Conservation (phyloP, 345 rosid genomes). For the Citrus medica region DNA sequence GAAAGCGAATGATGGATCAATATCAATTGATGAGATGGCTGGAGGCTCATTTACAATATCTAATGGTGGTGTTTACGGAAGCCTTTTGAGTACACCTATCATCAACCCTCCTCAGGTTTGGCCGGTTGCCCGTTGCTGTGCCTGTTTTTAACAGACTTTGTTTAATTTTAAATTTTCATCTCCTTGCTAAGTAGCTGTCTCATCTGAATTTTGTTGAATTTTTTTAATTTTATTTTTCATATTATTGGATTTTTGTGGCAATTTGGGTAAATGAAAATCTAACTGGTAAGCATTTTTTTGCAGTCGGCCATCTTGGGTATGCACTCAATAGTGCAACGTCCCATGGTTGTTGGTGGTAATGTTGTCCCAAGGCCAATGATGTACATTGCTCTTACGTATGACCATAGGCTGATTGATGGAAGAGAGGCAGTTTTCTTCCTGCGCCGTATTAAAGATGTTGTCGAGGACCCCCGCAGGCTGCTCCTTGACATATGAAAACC, state of each 20-base stretch:
- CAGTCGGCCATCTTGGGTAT: constrained; percentile 94
- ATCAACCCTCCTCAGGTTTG: constrained; percentile 98
- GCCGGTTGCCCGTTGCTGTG: not conserved
- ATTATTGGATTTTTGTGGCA: not conserved
- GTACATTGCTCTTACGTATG: constrained; percentile 86
- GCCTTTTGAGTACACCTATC: constrained; percentile 96
- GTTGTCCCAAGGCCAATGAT: constrained; percentile 89
- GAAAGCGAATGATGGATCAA: constrained; percentile 89
- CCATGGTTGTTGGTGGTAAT: constrained; percentile 82
- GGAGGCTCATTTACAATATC: constrained; percentile 95
- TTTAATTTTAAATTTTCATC: not conserved
- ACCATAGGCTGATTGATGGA: constrained; percentile 86
- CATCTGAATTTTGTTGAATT: not conserved
- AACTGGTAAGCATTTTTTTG: not conserved
- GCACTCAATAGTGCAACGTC: constrained; percentile 83
- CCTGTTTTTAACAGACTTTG: not conserved
- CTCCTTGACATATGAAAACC: constrained; percentile 59
- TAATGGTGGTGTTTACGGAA: constrained; percentile 90
- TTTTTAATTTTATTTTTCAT: not conserved
- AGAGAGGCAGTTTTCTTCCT: constrained; percentile 91
- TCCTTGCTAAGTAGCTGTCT: not conserved
- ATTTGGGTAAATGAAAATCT: not conserved
- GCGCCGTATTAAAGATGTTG: constrained; percentile 86
- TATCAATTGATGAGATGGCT: constrained; percentile 98
- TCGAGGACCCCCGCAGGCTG: constrained; percentile 85